These are phyloP conservation scores for Malassezia caprae DNA, from an alignment of 1,284 basidiomycete species.

Conservation along the genomic window DNA sequence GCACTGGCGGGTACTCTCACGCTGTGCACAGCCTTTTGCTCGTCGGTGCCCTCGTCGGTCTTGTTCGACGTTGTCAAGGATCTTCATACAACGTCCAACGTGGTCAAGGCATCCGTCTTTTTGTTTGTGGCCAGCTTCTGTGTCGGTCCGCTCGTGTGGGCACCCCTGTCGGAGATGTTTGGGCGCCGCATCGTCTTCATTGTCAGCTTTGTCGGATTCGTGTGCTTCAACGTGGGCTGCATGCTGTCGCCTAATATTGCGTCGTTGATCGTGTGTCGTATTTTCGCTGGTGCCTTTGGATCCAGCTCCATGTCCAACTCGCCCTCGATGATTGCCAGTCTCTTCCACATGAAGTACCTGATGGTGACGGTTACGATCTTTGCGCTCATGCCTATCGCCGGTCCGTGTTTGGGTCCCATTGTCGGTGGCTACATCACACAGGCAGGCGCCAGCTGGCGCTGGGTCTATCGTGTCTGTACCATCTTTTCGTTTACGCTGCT, in stretches of 20 bases:
- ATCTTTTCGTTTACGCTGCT: conserved; percentile 56
- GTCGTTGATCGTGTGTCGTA: conserved; percentile 59
- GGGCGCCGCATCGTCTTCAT: conserved; percentile 60
- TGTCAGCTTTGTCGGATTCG: conserved; percentile 56
- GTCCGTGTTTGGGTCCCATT: conserved; percentile 53
- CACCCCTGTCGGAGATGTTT: conserved; percentile 57
- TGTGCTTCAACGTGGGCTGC: conserved; percentile 59
- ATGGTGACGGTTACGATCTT: conserved; percentile 64
- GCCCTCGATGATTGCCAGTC: conserved; percentile 54
- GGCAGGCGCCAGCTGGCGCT: conserved; percentile 56
- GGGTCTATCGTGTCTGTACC: conserved; percentile 66
- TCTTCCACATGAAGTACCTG: conserved; percentile 61
- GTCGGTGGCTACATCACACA: conserved; percentile 51
- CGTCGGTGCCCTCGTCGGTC: conserved; percentile 61
- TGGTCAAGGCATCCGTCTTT: conserved; percentile 58
- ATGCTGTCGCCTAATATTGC: conserved; percentile 59
- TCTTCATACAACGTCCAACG: conserved; percentile 57
- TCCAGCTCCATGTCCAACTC: conserved; percentile 52
- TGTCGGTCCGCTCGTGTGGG: conserved; percentile 52
- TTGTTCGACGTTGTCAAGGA: conserved; percentile 55
- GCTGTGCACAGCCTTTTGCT: conserved; percentile 61
- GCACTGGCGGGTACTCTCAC: conserved; percentile 57
- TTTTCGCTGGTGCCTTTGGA: conserved; percentile 60
- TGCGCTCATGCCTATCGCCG: conserved; percentile 65
- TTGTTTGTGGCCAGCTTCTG: conserved; percentile 61